Evolutionary conservation across 805 yeast species (phyloP), one percentile per base, ranked within the genome.

Genomic region (Lipomyces yamadae): DNA sequence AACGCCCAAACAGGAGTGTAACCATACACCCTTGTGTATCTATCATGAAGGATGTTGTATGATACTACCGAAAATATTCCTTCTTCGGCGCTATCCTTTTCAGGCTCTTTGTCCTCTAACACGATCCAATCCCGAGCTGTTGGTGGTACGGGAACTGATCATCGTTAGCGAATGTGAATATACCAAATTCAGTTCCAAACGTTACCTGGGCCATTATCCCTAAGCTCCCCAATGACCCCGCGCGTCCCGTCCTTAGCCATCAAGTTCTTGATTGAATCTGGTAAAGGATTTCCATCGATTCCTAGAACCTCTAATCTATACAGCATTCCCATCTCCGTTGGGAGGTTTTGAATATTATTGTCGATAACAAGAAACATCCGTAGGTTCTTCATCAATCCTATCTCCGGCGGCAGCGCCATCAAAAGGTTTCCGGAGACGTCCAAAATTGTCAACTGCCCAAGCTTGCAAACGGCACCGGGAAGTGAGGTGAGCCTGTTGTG

Each of bases 1-100:
- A 95, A 83, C 2, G 98, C 99, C 98, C 99, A 95, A 1, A 96
- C 86, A 30, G 98, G 98, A 0, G 98, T 92, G 76, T 91, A 94
- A 74, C 90, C 94, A 78, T 91, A 95, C 89, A 94, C 84, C 76
- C 87, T 89, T 2, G 98, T 98, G 80, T 94, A 94, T 77, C 90
- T 95, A 76, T 94, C 98, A 78, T 99, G 95, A 76, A 95, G 82
- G 1, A 96, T 91, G 79, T 95, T 95, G 81, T 92, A 94, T 50
- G 92, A 87, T 84, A 92, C 83, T 58, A 93, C 80, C 0, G 97
- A 89, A 77, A 95, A 92, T 4, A 84, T 75, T 34, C 61, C 67
- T 13, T 65, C 62, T 18, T 63, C 62, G 11, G 62, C 62, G 33
- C 48, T 70, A 5, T 63, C 61, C 24, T 58, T 61, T 29, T 57